Base-by-base conservation (phyloP, 495 filamentous ascomycete genomes). In the Penicillium waksmanii region DNA sequence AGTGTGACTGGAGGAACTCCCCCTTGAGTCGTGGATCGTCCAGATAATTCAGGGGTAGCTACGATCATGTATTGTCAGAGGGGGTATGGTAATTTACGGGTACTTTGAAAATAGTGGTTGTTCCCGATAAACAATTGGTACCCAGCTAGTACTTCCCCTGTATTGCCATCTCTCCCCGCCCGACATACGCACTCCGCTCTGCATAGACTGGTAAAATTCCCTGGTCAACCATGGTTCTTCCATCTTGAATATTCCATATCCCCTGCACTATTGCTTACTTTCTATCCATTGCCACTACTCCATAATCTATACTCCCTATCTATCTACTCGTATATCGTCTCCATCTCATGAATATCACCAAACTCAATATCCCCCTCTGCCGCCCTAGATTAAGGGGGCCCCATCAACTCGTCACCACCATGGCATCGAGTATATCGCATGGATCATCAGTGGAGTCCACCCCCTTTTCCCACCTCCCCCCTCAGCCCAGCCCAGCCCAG, bases 1-100 rank as follows among this genome's bases (percentile, higher is more conserved):
- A 71, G 66, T 68, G 33, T 23, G 31, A 36, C 25, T 38, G 34
- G 51, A 36, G 44, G 23, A 54, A 50, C 5, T 35, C 27, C 66
- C 65, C 68, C 68, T 71, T 71, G 68, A 71, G 61, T 71, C 65
- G 62, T 61, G 54, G 57, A 62, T 56, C 31, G 52, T 51, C n/a
- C 9, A 10, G 42, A 15, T 11, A 36, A 58, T 58, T 65, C 62
- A 65, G 62, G 62, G 62, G 62, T 64, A 64, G 54, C 3, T 44
- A 19, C 17, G 13, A n/a, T 44, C 13, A 2, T 0, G 42, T 44
- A 44, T 19, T 18, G 42, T 44, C 36, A 38, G 27, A 31, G 8
- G 1, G 6, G 27, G 27, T 31, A 31, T 31, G 27, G 27, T 31
- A 40, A 5, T 40, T n/a, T 40, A 40, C 36, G 1, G 36, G 36